Conservation (phyloP, 352 stramenopile genomes). For the Phytophthora syringae region DNA sequence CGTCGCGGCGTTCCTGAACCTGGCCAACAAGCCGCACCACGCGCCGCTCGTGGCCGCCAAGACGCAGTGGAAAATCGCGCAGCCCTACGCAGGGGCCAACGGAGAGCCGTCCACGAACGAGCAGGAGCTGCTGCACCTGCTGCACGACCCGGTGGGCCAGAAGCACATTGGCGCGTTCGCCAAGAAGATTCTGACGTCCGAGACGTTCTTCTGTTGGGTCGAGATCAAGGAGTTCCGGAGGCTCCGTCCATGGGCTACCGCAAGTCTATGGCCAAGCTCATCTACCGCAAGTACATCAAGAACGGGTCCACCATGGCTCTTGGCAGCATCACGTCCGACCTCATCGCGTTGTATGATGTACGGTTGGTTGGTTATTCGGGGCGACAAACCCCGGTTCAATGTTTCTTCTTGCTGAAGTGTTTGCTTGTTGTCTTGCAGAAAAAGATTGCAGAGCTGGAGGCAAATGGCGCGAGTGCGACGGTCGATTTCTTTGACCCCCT, state of each 20-base stretch:
- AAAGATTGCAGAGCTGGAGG: constrained; percentile 63
- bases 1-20: constrained; percentile 52
- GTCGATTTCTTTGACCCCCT: constrained; percentile 75
- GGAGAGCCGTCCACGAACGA: constrained; percentile 64
- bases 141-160: constrained; percentile 81
- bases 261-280: constrained; percentile 80
- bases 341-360: constrained; percentile 76
- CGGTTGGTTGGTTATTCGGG: constrained; percentile 15
- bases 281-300: constrained; percentile 89
- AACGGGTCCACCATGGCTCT: constrained; percentile 76
- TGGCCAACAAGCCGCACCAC: constrained; percentile 70
- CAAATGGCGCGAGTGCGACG: constrained; percentile 46
- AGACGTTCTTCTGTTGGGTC: constrained; percentile 89
- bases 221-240: constrained; percentile 87
- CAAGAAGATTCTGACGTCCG: constrained; percentile 85
- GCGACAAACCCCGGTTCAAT: not conserved
- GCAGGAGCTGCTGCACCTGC: constrained; percentile 69
- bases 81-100: constrained; percentile 51
- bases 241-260: constrained; percentile 70
- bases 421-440: constrained; percentile 44
- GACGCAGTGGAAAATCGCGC: constrained; percentile 79
- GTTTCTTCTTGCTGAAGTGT: constrained; percentile 2
- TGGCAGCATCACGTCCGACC: constrained; percentile 74
- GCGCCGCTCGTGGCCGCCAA: constrained; percentile 77
- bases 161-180: constrained; percentile 83